Conservation (phyloP, 345 rosid species). For the Syzygium oleosum region DNA sequence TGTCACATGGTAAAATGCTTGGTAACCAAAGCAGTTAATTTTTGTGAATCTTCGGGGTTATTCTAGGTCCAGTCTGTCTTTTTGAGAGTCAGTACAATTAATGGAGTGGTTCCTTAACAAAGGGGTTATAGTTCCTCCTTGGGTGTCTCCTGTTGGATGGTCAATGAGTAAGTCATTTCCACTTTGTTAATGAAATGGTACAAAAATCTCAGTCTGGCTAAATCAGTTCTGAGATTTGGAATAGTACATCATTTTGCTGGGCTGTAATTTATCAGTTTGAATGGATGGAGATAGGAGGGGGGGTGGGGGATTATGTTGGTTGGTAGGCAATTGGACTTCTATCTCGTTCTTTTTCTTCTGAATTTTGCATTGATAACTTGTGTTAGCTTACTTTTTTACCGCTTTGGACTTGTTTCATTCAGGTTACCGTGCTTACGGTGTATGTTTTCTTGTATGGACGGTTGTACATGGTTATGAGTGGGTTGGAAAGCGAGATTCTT, state of each 20-base stretch:
- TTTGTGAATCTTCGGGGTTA: neutral
- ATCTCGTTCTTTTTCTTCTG: neutral
- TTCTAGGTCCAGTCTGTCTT: neutral
- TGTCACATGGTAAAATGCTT: neutral
- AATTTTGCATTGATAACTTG: neutral
- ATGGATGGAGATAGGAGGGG: neutral
- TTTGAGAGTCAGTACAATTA: neutral
- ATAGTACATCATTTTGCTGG: neutral
- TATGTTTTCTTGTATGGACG: conserved; percentile 94
- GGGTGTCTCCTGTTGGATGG: neutral
- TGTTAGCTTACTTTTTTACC: neutral
- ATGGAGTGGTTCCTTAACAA: neutral
- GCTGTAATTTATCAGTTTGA: neutral
- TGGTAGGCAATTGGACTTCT: neutral
- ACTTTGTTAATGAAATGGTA: neutral
- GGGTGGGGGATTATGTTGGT: neutral
- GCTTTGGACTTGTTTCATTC: conserved; percentile 3
- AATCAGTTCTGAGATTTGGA: neutral
- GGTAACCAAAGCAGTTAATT: neutral
- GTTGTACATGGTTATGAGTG: conserved; percentile 83
- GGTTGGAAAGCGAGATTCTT: conserved; percentile 60
- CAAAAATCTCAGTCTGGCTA: neutral
- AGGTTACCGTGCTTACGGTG: conserved; percentile 79
- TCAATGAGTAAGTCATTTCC: neutral
- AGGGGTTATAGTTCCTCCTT: neutral